Evolutionary conservation across 345 rosid genomes (phyloP).

Genomic region (Gossypioides kirkii): DNA sequence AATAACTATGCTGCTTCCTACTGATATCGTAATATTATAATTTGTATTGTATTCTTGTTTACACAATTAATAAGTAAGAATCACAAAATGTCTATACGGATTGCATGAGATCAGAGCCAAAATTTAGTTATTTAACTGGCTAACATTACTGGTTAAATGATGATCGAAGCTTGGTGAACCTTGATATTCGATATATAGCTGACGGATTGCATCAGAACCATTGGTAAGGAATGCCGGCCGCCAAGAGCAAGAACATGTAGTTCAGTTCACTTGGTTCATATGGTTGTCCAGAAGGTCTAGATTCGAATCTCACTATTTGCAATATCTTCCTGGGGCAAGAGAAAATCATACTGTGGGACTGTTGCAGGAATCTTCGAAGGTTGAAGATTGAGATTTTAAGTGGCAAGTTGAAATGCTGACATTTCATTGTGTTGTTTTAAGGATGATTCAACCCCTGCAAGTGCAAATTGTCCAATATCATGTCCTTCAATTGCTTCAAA

Average conservation of each 20-base stretch:
- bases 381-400: not conserved
- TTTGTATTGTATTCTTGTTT: not conserved
- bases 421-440: constrained; percentile 18
- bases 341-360: not conserved
- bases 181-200: not conserved
- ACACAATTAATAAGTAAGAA: not conserved
- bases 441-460: constrained; percentile 43
- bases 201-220: not conserved
- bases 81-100: not conserved
- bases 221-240: not conserved
- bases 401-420: constrained; percentile 31
- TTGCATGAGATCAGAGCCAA: not conserved
- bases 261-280: not conserved
- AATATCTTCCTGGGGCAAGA: not conserved
- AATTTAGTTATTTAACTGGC: not conserved
- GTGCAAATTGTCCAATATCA: constrained; percentile 79
- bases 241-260: not conserved
- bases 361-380: not conserved
- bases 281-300: not conserved
- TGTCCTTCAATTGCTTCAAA: constrained; percentile 48
- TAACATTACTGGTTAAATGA: not conserved
- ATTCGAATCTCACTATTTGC: not conserved
- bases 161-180: not conserved
- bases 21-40: not conserved
- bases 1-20: not conserved